phyloP scores from a whole-genome alignment of 2,329 filamentous ascomycete genomes.

The Verticillium klebahnii region DNA sequence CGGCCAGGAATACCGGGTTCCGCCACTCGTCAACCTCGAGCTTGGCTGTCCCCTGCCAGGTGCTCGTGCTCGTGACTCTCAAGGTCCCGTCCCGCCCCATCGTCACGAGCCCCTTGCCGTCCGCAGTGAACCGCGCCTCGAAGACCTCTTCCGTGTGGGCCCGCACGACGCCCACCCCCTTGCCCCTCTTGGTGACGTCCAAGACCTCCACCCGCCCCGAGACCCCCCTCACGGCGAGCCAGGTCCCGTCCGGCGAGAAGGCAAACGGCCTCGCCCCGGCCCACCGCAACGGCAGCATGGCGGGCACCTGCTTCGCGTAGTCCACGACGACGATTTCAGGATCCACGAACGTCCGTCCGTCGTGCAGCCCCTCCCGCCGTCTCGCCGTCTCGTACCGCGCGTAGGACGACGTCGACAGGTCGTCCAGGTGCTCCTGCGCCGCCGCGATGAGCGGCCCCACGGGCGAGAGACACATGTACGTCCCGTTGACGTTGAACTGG shows the following conservation, averaged over 20 bases:
- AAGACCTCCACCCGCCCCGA: slow-evolving; percentile 8
- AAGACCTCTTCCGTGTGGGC: slow-evolving; percentile 11
- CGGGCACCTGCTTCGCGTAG: neutral
- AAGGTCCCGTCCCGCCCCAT: slow-evolving; percentile 10
- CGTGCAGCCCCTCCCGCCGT: slow-evolving; percentile 1
- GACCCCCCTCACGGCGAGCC: slow-evolving; percentile 6
- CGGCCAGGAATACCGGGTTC: slow-evolving; percentile 8
- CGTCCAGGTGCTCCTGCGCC: slow-evolving; percentile 1
- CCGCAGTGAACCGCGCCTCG: slow-evolving; percentile 10
- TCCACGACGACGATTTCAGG: slow-evolving; percentile 4
- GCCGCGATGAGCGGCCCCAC: slow-evolving; percentile 3
- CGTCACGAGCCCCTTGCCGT: slow-evolving; percentile 2
- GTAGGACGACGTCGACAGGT: neutral
- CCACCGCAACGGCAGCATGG: neutral
- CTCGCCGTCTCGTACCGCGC: neutral
- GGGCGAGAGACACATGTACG: slow-evolving; percentile 6
- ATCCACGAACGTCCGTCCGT: slow-evolving; percentile 6
- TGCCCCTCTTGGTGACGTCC: neutral
- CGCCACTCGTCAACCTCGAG: slow-evolving; percentile 9
- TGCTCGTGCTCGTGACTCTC: slow-evolving; percentile 5
- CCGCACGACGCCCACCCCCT: slow-evolving; percentile 6
- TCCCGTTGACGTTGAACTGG: slow-evolving; percentile 3
- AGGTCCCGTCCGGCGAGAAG: slow-evolving; percentile 5
- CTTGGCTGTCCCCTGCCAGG: slow-evolving; percentile 6
- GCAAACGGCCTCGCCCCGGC: slow-evolving; percentile 4